Evolutionary conservation across 1,284 basidiomycete genomes (phyloP), one percentile per base, ranked within the genome.

Genomic region (Puccinia coronata): DNA sequence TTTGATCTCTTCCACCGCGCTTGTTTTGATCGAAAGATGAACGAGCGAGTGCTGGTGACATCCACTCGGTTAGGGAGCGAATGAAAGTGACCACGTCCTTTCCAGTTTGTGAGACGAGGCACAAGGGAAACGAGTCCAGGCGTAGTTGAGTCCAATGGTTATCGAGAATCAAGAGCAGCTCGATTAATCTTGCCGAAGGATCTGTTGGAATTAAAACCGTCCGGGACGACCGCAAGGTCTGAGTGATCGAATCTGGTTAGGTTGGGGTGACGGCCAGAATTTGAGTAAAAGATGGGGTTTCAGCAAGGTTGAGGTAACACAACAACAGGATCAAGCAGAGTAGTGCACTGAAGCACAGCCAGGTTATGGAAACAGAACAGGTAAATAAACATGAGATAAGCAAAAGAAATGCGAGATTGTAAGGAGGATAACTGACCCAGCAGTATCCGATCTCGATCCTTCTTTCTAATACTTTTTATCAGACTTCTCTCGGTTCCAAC

Each of bases 21-120:
- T 59, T 74, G 16, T 41, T 57, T 57, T 74, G 36, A 57, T 41
- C 72, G 20, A 57, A 74, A 12, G 72, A 59, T 74, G 72, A 74
- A 31, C 51, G 49, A 55, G 53, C 73, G 25, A 53, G 67, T 11
- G n/a, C 82, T 82, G 97, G 92, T 0, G 93, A 95, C 84, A 98
- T 91, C 96, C 96, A 99, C 86, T 98, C 97, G 90, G 98, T 96
- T 91, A 99, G 93, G 88, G 94, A 96, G 80, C 95, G 89, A 23
- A 97, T 94, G 84, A 96, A 95, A 1, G 93, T 93, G 53, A 98
- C 88, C 91, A 98, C 96, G 86, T 99, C 96, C 83, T 92, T 91
- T 1, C 93, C 95, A 0, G 94, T 96, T 47, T 92, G 90, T 82
- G 93, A 94, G 63, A 99, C 90, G 25, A 99, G 90, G 85, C 96